These are phyloP conservation scores for Dendrocalamus latiflorus DNA, from an alignment of 202 grass and related monocot species.

Conservation along the genomic window DNA sequence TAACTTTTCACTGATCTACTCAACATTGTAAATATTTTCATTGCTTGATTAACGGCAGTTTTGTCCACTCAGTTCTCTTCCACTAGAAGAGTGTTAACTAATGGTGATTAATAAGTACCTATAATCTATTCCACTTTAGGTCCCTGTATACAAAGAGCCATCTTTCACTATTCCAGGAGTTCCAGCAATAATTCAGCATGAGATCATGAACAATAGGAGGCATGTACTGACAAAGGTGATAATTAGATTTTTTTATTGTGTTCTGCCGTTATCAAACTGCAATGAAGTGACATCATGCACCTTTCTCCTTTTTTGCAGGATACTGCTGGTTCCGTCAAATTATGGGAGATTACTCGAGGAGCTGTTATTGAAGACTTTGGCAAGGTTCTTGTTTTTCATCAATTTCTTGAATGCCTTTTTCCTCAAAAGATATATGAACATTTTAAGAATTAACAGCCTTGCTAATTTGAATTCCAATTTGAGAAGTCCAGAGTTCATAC, in stretches of 20 bases:
- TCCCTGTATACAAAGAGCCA: no score
- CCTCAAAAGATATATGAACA: background rate
- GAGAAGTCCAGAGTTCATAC: background rate
- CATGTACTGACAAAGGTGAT: constrained; percentile 94
- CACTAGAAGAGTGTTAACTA: constrained; percentile 22
- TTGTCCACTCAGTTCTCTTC: background rate
- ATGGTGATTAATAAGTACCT: constrained; percentile 3
- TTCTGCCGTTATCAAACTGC: constrained; percentile 3
- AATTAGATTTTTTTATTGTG: constrained; percentile 1
- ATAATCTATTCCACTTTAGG: constrained; percentile 29
- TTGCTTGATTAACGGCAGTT: background rate
- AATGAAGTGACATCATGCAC: background rate
- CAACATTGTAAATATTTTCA: background rate
- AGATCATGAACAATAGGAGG: constrained; percentile 95
- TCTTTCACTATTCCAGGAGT: constrained; percentile 68
- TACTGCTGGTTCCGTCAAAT: constrained; percentile 75
- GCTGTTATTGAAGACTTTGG: constrained; percentile 86
- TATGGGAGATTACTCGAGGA: constrained; percentile 95
- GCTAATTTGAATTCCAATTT: constrained; percentile 1
- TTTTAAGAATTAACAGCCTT: constrained; percentile 6
- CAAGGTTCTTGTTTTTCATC: constrained; percentile 58
- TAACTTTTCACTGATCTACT: background rate
- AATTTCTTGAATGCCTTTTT: constrained; percentile 18
- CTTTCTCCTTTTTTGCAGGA: constrained; percentile 47
- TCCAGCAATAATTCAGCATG: constrained; percentile 80